Conservation (phyloP, 192 early-diverging fungal species). For the Coemansia sp. region DNA sequence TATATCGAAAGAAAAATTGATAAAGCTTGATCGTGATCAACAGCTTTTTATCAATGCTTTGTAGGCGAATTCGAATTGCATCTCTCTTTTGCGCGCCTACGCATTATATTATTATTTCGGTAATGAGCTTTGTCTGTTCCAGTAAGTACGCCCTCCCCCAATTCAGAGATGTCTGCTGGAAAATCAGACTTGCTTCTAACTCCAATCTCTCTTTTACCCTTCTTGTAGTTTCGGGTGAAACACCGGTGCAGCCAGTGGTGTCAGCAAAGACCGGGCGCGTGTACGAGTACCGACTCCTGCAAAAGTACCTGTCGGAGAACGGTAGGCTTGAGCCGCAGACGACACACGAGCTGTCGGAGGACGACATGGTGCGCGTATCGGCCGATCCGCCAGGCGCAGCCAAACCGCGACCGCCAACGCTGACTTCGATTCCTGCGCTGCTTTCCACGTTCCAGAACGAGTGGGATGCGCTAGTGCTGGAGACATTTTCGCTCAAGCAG, state of each 20-base stretch:
- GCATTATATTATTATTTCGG: not conserved
- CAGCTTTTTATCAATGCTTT: not conserved
- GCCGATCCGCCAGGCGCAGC: slow-evolving; percentile 46
- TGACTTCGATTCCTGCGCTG: slow-evolving; percentile 89
- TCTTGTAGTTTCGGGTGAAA: slow-evolving; percentile 84
- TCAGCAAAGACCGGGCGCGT: slow-evolving; percentile 80
- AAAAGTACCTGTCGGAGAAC: slow-evolving; percentile 82
- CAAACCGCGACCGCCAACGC: slow-evolving; percentile 82
- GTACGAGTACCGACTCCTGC: slow-evolving; percentile 83
- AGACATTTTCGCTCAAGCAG: slow-evolving; percentile 88
- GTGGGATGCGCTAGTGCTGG: slow-evolving; percentile 94
- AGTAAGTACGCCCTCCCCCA: too few species aligned
- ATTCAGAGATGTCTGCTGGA: too few species aligned
- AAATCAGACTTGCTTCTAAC: too few species aligned
- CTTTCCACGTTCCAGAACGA: slow-evolving; percentile 90
- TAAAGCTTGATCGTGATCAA: not conserved
- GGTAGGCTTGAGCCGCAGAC: slow-evolving; percentile 74
- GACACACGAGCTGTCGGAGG: slow-evolving; percentile 59
- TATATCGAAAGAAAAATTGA: too few species aligned
- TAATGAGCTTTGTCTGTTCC: slow-evolving; percentile 41
- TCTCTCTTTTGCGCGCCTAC: too few species aligned
- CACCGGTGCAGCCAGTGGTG: slow-evolving; percentile 83
- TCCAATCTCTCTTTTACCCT: not conserved
- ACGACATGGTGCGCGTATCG: slow-evolving; percentile 27
- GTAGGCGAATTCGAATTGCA: not conserved